These are phyloP conservation scores for Neospora caninum DNA, from an alignment of 169 alveolate genomes.

Conservation along the genomic window DNA sequence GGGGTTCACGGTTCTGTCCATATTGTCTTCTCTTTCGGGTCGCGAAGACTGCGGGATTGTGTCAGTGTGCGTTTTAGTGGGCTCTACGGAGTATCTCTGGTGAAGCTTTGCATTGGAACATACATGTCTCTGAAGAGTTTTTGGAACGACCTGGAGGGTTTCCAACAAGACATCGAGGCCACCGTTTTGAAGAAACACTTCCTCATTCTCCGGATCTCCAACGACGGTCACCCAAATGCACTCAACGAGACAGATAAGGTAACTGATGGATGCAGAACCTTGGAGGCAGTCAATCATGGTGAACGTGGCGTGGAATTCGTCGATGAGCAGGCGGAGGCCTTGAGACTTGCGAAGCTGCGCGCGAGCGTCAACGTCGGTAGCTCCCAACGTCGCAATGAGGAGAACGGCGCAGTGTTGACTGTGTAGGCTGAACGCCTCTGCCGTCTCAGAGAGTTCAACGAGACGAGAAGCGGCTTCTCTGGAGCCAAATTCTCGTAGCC, in stretches of 20 bases:
- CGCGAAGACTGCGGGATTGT: no score
- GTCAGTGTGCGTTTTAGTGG: no score
- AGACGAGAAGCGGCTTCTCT: not conserved
- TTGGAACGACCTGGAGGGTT: not conserved
- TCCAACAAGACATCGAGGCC: not conserved
- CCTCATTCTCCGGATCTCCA: not conserved
- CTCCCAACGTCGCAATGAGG: conserved; percentile 4
- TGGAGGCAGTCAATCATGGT: not conserved
- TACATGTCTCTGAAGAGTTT: conserved; percentile 19
- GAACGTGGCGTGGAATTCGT: not conserved
- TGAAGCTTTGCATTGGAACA: no score
- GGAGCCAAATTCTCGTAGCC: not conserved
- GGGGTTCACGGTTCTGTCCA: no score
- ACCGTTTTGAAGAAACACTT: not conserved
- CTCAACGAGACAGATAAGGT: conserved; percentile 2
- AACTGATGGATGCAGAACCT: not conserved
- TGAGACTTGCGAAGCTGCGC: not conserved
- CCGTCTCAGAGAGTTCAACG: not conserved
- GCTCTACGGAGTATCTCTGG: no score
- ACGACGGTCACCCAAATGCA: conserved; percentile 3
- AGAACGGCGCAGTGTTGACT: conserved; percentile 18
- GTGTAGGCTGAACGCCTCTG: not conserved
- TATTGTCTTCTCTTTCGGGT: no score
- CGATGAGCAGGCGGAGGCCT: not conserved
- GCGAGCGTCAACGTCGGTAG: not conserved